Evolutionary conservation across 306 rosid genomes (phyloP), one percentile per base, ranked within the genome.

Genomic region (Styphnolobium japonicum): DNA sequence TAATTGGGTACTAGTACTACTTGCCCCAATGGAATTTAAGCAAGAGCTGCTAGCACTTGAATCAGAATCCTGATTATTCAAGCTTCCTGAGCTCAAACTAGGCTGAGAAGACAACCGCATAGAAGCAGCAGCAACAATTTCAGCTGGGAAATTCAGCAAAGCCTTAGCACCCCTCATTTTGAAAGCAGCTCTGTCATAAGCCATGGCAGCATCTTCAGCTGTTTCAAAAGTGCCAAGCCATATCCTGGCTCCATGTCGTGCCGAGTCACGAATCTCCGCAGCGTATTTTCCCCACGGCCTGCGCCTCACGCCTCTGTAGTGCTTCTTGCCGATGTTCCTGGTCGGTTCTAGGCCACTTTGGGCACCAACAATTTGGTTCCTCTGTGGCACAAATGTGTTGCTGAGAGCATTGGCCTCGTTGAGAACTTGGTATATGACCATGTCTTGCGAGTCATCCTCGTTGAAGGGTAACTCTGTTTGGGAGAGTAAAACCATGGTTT

Each of bases 211-310:
- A 34, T 87, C 89, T 70, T 89, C 93, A 0, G 89, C 93, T 0
- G 93, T 87, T 11, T 49, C 72, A 60, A 78, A 89, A 2, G 91
- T 89, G 19, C 93, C 93, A 7, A 89, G 87, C 93, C 93, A 89
- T 4, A 87, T 36, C 16, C 93, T 86, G 0, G 80, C 85, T 12
- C 93, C 89, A 0, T 85, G 85, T n/a, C 86, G 61, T 0, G 86
- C 65, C 10, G 91, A 80, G 80, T 89, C 93, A 0, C 93, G 86
- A 14, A 89, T 89, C 85, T 89, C 93, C 5, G 93, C 91, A 0
- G 93, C 93, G n/a, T 81, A 89, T 58, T 89, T 89, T 11, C 93
- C 93, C 93, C 91, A 89, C 0, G 93, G 93, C 6, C 93, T 80
- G 3, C 84, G 80, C 80, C 93, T 80, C 29, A 89, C 93, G 42